Base-by-base conservation (phyloP, 768 basidiomycete genomes). In the Gelatoporia subvermispora region DNA sequence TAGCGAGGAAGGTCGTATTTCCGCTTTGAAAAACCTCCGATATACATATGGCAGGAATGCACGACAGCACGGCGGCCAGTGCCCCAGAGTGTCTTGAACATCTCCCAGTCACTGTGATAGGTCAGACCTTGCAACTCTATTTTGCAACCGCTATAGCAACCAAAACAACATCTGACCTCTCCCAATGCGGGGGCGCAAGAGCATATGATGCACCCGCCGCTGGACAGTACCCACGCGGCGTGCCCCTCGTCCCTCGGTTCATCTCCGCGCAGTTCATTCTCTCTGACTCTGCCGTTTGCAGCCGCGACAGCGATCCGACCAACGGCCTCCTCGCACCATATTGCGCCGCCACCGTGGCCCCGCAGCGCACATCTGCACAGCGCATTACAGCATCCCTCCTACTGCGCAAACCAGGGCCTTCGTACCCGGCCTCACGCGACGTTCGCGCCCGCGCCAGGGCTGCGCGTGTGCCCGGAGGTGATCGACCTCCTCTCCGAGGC, bases 341-440 rank as follows among this genome's bases (percentile, higher is more conserved):
- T n/a, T n/a, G 28, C 28, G 28, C 28, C 13, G 28, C 28, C 5
- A 13, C 28, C 28, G 28, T 13, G 28, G 28, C 28, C n/a, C 28
- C 28, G 28, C 13, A 13, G 13, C 28, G 7, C 28, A 13, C 28
- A 31, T 13, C 13, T 13, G 28, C n/a, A n/a, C 40, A 2, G 39
- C 23, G 23, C 17, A 18, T 35, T 55, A 88, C 37, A 89, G 66
- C 83, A 87, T 87, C 18, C 82, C 82, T 47, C 79, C 80, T 21
- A 88, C 77, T 22, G 85, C 62, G 55, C 74, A 70, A 35, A 83
- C 81, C 49, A 89, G 72, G 0, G 74, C 65, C 59, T 76, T 84
- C 18, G 86, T 89, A 58, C 79, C 75, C 60, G 74, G 70, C 31
- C 83, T 72, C 28, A 90, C 82, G 17, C 67, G 69, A 49, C 87